Evolutionary conservation across 1,139 yeast genomes (phyloP).

Genomic region (Cylindricascospora bacillispora): DNA sequence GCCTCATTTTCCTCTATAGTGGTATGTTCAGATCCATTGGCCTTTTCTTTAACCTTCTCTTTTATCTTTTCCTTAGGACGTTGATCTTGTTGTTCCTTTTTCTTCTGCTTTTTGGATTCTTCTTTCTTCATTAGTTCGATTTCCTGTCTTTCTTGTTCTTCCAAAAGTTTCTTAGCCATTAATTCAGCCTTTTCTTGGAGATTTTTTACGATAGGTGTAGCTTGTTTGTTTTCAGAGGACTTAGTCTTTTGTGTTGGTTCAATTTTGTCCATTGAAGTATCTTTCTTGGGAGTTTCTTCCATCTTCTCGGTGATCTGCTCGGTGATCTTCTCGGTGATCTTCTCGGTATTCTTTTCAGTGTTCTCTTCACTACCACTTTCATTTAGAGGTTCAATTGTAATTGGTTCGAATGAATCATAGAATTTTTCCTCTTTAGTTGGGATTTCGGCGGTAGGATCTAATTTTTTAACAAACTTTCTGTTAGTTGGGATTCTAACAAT

Average conservation of each 20-base stretch:
- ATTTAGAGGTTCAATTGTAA: neutral
- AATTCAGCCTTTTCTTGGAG: constrained; percentile 15
- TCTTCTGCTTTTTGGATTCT: constrained; percentile 9
- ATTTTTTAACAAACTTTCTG: constrained; percentile 3
- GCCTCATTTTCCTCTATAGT: constrained; percentile 2
- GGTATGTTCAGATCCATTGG: constrained; percentile 1
- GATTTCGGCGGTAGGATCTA: constrained; percentile 1
- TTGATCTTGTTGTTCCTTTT: constrained; percentile 6
- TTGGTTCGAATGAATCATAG: neutral
- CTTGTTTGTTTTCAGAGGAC: neutral
- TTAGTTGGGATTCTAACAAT: constrained; percentile 19
- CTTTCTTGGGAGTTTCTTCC: neutral
- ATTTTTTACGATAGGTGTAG: neutral
- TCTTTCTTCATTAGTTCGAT: constrained; percentile 12
- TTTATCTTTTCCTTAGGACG: constrained; percentile 5
- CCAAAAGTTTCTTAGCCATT: constrained; percentile 14
- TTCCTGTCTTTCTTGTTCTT: constrained; percentile 14
- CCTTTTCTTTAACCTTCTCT: constrained; percentile 2
- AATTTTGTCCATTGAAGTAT: neutral
- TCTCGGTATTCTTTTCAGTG: neutral
- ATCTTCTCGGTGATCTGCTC: constrained; percentile 1
- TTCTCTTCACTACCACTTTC: neutral
- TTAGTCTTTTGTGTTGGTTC: neutral
- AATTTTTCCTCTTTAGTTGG: neutral
- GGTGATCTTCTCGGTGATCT: neutral